A percentile compares a stretch with the other conserved stretches of the same genome.
Evolutionary conservation across 352 stramenopile species (phyloP).

Genomic region (Pythium vanterpoolii): DNA sequence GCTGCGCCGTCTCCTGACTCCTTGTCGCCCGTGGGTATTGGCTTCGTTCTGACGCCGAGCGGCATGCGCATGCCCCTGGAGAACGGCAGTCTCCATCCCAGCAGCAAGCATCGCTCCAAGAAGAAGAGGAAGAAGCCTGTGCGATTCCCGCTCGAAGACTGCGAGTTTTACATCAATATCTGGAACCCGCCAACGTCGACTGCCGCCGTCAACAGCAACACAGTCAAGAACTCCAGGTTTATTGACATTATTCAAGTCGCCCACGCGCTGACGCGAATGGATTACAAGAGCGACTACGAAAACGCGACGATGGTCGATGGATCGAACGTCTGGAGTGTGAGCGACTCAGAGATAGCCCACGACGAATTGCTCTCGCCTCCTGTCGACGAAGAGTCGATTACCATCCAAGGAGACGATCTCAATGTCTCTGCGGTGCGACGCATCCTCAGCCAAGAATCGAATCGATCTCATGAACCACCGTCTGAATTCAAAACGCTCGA

Average conservation of each 20-base stretch:
- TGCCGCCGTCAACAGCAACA: constrained; percentile 21
- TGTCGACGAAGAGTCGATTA: not conserved
- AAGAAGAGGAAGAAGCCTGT: constrained; percentile 39
- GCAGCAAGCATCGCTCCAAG: constrained; percentile 23
- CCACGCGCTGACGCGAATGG: constrained; percentile 56
- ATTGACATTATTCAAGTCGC: constrained; percentile 78
- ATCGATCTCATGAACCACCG: constrained; percentile 12
- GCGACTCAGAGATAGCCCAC: constrained; percentile 8
- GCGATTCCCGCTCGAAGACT: constrained; percentile 47
- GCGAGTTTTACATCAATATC: constrained; percentile 83
- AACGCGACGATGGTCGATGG: not conserved
- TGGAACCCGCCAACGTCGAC: constrained; percentile 27
- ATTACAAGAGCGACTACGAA: constrained; percentile 73
- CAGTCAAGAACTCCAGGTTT: constrained; percentile 28
- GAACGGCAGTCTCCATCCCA: constrained; percentile 38
- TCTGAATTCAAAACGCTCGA: constrained; percentile 31
- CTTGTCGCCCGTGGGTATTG: not conserved
- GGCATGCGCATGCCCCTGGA: constrained; percentile 51
- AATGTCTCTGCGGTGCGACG: not conserved
- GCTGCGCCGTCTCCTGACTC: not conserved
- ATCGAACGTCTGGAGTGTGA: constrained; percentile 59
- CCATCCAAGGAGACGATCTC: not conserved
- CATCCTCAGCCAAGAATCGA: constrained; percentile 13
- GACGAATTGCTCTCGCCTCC: not conserved
- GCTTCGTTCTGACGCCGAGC: constrained; percentile 11